Evolutionary conservation across 257 asterid species (phyloP), one percentile per base, ranked within the genome.

Genomic region (Ballota nigra): DNA sequence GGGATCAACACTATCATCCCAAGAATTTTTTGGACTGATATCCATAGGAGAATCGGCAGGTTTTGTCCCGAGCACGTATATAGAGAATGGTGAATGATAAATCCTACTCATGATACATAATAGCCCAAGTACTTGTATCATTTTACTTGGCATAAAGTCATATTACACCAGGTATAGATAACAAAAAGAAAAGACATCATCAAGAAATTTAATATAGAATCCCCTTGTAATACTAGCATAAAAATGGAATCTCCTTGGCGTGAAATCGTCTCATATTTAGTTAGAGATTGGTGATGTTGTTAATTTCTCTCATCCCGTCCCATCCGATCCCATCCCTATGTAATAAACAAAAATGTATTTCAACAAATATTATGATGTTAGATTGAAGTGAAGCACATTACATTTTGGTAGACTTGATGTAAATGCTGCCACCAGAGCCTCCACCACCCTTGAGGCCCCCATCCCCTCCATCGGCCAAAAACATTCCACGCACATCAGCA

Each of bases 391-490:
- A 63, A 62, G 66, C 16, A 33, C 34, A 68, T 79, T 92, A 92
- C 98, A 88, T 92, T 85, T 83, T 86, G 47, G 40, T 69, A 1
- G 96, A 70, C 85, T 80, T 84, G 86, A 92, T 83, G 78, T 75
- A 86, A 74, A 92, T 75, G 79, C 96, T 92, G 68, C 98, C 98
- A 19, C 96, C 98, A 5, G 98, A 89, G 23, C 98, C 98, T 64
- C 96, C 98, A 41, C 98, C 96, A 5, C 98, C 98, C 82, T 84
- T 88, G 66, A 88, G 65, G 57, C 96, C 96, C 4, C 94, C 91
- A 73, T 88, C 89, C 23, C 98, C 98, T 10, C 98, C 98, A 76
- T 88, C 89, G 0, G 98, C 96, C 86, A 86, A 72, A 57, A 92
- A 80, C 76, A 66, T 41, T 23, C 94, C 98, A 2, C 61, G 22